Evolutionary conservation across 148 eudicot species (phyloP).

Genomic region (Amaranthus cruentus): DNA sequence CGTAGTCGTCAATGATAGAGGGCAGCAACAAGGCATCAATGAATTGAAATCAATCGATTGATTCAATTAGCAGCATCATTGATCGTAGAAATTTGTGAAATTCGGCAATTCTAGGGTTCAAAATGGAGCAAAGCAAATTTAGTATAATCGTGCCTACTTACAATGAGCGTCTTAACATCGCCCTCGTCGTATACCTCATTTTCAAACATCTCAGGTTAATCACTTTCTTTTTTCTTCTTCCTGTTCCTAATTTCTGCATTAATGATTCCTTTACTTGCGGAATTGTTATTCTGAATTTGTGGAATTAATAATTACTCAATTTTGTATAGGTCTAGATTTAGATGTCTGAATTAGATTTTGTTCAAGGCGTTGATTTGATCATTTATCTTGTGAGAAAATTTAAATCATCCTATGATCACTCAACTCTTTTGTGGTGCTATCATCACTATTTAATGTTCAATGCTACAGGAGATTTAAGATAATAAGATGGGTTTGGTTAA

Average conservation of each 20-base stretch:
- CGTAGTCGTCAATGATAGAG: no score
- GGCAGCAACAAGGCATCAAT: no score
- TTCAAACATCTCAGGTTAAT: conserved; percentile 66
- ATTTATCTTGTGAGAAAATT: neutral
- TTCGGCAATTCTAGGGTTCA: conserved; percentile 14
- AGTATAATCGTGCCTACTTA: conserved; percentile 83
- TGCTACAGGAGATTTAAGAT: no score
- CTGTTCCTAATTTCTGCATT: neutral
- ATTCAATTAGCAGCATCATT: no score
- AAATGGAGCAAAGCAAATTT: conserved; percentile 45
- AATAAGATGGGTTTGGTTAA: no score
- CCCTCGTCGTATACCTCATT: conserved; percentile 68
- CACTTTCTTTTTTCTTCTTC: neutral
- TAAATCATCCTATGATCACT: neutral
- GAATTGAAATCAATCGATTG: no score
- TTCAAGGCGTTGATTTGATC: neutral
- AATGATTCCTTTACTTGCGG: neutral
- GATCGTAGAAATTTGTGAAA: no score
- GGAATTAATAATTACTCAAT: neutral
- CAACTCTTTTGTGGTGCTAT: neutral
- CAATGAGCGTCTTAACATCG: conserved; percentile 90
- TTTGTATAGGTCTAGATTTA: neutral
- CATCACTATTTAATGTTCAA: no score
- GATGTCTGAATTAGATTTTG: neutral
- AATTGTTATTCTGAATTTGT: neutral